phyloP scores from a whole-genome alignment of 768 basidiomycete species.

The Dendrothele bispora region DNA sequence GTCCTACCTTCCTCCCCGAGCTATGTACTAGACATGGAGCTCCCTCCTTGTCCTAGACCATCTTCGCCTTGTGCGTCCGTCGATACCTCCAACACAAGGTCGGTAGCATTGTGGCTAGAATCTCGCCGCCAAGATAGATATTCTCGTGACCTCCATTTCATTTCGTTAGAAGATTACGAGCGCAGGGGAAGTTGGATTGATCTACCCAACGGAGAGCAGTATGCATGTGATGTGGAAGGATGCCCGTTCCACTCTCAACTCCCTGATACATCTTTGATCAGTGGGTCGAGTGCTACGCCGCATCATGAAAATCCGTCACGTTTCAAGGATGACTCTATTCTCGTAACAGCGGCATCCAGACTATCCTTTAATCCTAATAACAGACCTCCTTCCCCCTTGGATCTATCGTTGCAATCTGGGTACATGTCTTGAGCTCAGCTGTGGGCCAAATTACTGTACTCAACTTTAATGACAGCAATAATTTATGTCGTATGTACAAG shows the following conservation, averaged over 20 bases:
- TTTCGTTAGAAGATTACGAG: constrained; percentile 51
- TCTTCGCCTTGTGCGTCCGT: constrained; percentile 22
- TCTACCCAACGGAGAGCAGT: constrained; percentile 6
- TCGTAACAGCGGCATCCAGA: too few species aligned
- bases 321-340: too few species aligned
- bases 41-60: constrained; percentile 14
- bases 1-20: background rate
- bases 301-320: too few species aligned
- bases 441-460: too few species aligned
- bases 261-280: background rate
- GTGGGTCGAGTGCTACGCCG: too few species aligned
- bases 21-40: constrained; percentile 13
- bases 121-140: constrained; percentile 32
- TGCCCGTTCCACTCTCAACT: constrained; percentile 7
- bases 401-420: too few species aligned
- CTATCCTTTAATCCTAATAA: too few species aligned
- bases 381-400: too few species aligned
- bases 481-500: too few species aligned
- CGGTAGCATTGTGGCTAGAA: constrained; percentile 36
- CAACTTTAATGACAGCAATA: too few species aligned
- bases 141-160: constrained; percentile 22
- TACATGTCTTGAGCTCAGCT: too few species aligned
- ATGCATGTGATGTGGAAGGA: constrained; percentile 11
- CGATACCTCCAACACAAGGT: constrained; percentile 33
- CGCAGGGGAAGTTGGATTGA: constrained; percentile 48